Percentiles rank a stretch among this genome's conserved stretches.
phyloP scores from a whole-genome alignment of 495 filamentous ascomycete species.

The Parmelia sp. region DNA sequence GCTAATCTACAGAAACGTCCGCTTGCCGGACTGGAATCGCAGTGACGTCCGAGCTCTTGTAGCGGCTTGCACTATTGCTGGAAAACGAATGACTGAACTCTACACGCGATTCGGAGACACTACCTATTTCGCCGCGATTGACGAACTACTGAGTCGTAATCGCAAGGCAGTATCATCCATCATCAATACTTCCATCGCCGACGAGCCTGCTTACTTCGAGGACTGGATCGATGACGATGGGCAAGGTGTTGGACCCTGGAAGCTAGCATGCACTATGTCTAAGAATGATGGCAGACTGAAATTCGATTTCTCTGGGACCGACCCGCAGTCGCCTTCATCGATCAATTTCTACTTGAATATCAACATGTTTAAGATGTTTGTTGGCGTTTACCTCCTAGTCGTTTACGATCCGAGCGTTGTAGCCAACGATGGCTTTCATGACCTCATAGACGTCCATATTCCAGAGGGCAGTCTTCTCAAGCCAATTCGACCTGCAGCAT shows the following conservation, averaged over 20 bases:
- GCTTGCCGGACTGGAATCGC: slow-evolving; percentile 46
- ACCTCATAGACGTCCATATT: slow-evolving; percentile 43
- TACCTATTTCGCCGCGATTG: slow-evolving; percentile 40
- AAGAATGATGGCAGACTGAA: slow-evolving; percentile 35
- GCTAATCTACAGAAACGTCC: slow-evolving; percentile 43
- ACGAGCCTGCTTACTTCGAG: slow-evolving; percentile 39
- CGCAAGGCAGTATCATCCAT: slow-evolving; percentile 40
- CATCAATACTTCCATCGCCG: slow-evolving; percentile 41
- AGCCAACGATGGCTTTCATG: slow-evolving; percentile 46
- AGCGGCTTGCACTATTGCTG: slow-evolving; percentile 42
- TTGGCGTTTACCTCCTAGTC: slow-evolving; percentile 44
- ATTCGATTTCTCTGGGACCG: slow-evolving; percentile 45
- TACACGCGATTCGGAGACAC: slow-evolving; percentile 40
- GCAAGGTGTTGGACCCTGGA: slow-evolving; percentile 44
- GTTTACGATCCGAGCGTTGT: slow-evolving; percentile 42
- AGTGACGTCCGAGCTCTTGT: slow-evolving; percentile 45
- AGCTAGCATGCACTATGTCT: slow-evolving; percentile 43
- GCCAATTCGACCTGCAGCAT: slow-evolving; percentile 43
- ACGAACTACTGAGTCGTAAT: slow-evolving; percentile 41
- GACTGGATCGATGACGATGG: slow-evolving; percentile 50
- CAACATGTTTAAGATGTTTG: slow-evolving; percentile 50
- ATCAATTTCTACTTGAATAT: slow-evolving; percentile 48
- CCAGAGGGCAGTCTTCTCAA: slow-evolving; percentile 42
- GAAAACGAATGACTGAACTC: slow-evolving; percentile 39
- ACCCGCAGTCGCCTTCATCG: slow-evolving; percentile 42